Conservation (phyloP, 305 asterid species). For the Solanum hybrid region DNA sequence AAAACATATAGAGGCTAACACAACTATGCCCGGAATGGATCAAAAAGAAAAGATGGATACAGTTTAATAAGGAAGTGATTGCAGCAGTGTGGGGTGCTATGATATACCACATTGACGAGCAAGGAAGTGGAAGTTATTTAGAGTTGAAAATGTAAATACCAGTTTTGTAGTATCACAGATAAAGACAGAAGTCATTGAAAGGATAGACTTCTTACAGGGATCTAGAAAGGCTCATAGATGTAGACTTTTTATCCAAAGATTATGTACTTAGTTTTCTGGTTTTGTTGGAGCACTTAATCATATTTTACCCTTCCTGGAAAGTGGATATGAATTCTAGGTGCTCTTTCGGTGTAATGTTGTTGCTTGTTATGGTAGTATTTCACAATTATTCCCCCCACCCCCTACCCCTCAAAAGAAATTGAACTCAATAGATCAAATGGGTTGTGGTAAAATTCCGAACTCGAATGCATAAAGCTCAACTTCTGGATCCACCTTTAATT, state of each 20-base stretch:
- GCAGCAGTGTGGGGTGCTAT: not conserved
- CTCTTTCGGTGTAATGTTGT: not conserved
- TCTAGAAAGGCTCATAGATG: not conserved
- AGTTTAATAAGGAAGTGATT: not conserved
- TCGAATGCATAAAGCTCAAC: not conserved
- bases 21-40: not conserved
- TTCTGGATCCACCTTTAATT: not conserved
- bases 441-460: not conserved
- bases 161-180: not conserved
- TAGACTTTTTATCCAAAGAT: not conserved
- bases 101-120: not conserved
- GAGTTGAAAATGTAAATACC: not conserved
- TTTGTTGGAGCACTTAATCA: not conserved
- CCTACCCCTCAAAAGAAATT: not conserved
- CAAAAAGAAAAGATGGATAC: not conserved
- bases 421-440: not conserved
- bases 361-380: not conserved
- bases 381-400: not conserved
- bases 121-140: not conserved
- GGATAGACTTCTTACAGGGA: not conserved
- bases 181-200: not conserved
- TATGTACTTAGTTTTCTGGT: not conserved
- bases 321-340: not conserved
- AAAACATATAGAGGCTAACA: not conserved
- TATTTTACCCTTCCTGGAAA: not conserved